These are phyloP conservation scores for Berkeleyomyces rouxiae DNA, from an alignment of 2,329 filamentous ascomycete genomes.

Conservation along the genomic window DNA sequence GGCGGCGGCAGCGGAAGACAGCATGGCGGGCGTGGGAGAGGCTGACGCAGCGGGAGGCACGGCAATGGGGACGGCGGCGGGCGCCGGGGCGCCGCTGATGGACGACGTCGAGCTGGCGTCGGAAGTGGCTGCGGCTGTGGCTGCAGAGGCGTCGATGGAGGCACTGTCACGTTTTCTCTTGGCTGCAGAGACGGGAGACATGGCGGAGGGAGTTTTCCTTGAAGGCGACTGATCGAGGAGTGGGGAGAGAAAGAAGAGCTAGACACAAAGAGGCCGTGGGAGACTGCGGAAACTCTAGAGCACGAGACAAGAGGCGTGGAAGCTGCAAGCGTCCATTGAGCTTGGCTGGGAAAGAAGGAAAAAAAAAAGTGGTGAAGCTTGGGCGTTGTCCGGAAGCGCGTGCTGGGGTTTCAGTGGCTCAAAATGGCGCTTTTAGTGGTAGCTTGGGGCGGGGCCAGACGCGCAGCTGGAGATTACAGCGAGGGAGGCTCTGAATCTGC, in stretches of 20 bases:
- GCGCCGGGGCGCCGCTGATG: conserved; percentile 16
- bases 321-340: neutral
- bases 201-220: conserved; percentile 20
- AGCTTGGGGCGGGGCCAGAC: no score
- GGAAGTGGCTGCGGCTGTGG: neutral
- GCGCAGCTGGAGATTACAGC: no score
- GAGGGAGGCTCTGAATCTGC: neutral
- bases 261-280: neutral
- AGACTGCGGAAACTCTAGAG: neutral
- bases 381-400: neutral
- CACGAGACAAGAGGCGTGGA: no score
- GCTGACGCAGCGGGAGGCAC: conserved; percentile 20
- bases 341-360: neutral
- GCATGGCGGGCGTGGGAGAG: neutral
- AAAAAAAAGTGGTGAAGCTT: neutral
- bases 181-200: conserved; percentile 39
- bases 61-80: conserved; percentile 20
- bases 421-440: neutral
- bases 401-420: neutral
- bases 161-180: conserved; percentile 59
- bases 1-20: neutral
- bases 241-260: neutral
- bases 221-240: neutral
- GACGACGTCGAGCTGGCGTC: neutral
- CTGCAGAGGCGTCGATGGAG: neutral